Percentiles rank a stretch among this genome's conserved stretches.
These are phyloP conservation scores for Fraxinus cuspidata DNA, from an alignment of 257 asterid genomes.

Conservation along the genomic window DNA sequence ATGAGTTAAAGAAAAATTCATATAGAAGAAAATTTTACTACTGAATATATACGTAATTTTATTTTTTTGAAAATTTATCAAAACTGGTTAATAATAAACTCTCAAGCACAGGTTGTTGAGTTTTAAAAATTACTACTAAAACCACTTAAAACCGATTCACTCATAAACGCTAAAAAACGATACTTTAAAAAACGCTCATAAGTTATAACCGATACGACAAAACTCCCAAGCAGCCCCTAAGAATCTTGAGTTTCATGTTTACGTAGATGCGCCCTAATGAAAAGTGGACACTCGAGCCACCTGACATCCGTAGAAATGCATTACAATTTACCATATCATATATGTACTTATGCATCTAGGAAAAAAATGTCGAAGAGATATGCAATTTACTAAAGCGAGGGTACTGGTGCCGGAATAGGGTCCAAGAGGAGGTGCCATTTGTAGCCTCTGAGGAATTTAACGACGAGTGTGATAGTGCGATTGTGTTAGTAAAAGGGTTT, in stretches of 20 bases:
- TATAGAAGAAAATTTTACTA: too few relatives aligned
- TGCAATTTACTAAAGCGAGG: conserved; percentile 42
- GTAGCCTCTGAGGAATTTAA: not conserved
- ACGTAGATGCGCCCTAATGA: conserved; percentile 47
- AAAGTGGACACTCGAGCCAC: conserved; percentile 50
- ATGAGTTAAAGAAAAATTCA: too few relatives aligned
- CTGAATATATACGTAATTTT: too few relatives aligned
- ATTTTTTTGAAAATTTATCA: too few relatives aligned
- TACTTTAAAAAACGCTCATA: too few relatives aligned
- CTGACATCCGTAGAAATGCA: conserved; percentile 20
- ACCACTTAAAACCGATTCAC: too few relatives aligned
- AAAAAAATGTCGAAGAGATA: not conserved
- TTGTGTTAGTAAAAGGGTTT: not conserved
- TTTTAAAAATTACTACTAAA: too few relatives aligned
- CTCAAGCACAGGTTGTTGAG: too few relatives aligned
- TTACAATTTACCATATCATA: not conserved
- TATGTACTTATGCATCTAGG: too few relatives aligned
- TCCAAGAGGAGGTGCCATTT: conserved; percentile 50
- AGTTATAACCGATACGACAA: too few relatives aligned
- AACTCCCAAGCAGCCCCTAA: conserved; percentile 15
- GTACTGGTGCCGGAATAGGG: conserved; percentile 56
- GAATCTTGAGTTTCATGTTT: conserved; percentile 48
- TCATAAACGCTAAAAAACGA: too few relatives aligned
- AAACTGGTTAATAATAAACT: too few relatives aligned
- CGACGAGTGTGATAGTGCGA: not conserved